phyloP scores from a whole-genome alignment of 805 yeast genomes.

The Saturnispora dispora region DNA sequence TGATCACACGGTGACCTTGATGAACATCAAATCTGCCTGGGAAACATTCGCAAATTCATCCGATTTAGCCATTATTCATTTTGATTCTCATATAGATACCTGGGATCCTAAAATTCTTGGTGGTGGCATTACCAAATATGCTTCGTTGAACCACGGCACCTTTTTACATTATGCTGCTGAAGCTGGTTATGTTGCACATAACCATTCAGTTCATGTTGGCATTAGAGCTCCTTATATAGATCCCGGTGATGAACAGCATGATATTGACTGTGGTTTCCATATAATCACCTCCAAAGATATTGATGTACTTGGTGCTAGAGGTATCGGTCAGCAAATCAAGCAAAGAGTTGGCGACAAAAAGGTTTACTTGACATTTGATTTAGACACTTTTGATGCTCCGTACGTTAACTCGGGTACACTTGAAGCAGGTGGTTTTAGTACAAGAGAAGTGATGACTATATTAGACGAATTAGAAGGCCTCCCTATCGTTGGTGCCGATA shows the following conservation, averaged over 20 bases:
- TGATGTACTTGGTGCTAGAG: constrained; percentile 31
- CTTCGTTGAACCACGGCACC: constrained; percentile 54
- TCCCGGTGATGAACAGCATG: constrained; percentile 32
- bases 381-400: constrained; percentile 62
- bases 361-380: constrained; percentile 39
- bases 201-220: constrained; percentile 52
- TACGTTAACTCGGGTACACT: constrained; percentile 80
- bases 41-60: constrained; percentile 39
- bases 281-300: constrained; percentile 39
- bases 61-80: constrained; percentile 47
- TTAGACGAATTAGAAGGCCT: constrained; percentile 53
- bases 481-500: constrained; percentile 63
- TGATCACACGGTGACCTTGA: constrained; percentile 48
- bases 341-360: constrained; percentile 31
- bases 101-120: constrained; percentile 60
- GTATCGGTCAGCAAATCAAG: constrained; percentile 30
- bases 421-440: constrained; percentile 66
- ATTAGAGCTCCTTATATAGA: constrained; percentile 52
- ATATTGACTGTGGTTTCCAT: constrained; percentile 40
- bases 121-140: constrained; percentile 52
- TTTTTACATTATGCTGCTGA: constrained; percentile 64
- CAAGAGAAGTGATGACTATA: constrained; percentile 53
- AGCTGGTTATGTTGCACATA: constrained; percentile 44
- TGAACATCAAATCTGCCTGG: constrained; percentile 42
- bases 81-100: constrained; percentile 63